phyloP scores from a whole-genome alignment of 108 stramenopile genomes.

The Cyclotella choctawhatcheeana region DNA sequence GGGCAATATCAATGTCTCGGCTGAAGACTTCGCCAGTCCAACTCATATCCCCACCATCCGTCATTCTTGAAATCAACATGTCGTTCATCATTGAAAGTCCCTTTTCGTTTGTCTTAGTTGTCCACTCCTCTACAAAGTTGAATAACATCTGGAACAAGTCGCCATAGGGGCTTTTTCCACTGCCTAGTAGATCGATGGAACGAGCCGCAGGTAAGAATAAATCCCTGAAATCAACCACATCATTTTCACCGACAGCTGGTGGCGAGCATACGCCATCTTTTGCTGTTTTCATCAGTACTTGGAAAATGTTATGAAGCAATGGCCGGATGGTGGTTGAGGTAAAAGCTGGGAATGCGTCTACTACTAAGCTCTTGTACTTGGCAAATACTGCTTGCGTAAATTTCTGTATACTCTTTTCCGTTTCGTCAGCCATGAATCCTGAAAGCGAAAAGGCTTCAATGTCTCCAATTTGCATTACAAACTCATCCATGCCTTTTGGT shows the following conservation, averaged over 20 bases:
- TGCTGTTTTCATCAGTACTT: constrained; percentile 32
- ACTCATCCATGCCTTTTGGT: constrained; percentile 28
- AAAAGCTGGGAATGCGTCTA: constrained; percentile 45
- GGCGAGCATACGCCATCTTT: constrained; percentile 18
- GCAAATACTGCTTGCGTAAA: constrained; percentile 46
- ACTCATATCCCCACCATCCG: constrained; percentile 38
- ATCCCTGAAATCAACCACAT: constrained; percentile 48
- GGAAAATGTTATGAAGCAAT: constrained; percentile 46
- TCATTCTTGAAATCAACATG: constrained; percentile 32
- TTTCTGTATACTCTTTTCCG: constrained; percentile 17
- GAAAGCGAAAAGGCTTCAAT: constrained; percentile 43
- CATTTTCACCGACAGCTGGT: constrained; percentile 24
- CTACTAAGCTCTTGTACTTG: constrained; percentile 37
- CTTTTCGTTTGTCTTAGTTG: constrained; percentile 14
- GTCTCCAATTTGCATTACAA: constrained; percentile 48
- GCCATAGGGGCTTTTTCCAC: constrained; percentile 45
- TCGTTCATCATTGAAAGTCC: constrained; percentile 45
- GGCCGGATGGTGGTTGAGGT: constrained; percentile 35
- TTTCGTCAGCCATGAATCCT: constrained; percentile 50
- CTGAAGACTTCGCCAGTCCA: constrained; percentile 35
- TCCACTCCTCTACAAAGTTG: constrained; percentile 31
- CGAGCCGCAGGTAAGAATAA: constrained; percentile 36
- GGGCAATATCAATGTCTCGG: constrained; percentile 45
- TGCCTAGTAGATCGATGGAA: constrained; percentile 33
- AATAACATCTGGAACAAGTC: constrained; percentile 41